These are phyloP conservation scores for Otatea glauca DNA, from an alignment of 176 grass and related monocot species.

Conservation along the genomic window DNA sequence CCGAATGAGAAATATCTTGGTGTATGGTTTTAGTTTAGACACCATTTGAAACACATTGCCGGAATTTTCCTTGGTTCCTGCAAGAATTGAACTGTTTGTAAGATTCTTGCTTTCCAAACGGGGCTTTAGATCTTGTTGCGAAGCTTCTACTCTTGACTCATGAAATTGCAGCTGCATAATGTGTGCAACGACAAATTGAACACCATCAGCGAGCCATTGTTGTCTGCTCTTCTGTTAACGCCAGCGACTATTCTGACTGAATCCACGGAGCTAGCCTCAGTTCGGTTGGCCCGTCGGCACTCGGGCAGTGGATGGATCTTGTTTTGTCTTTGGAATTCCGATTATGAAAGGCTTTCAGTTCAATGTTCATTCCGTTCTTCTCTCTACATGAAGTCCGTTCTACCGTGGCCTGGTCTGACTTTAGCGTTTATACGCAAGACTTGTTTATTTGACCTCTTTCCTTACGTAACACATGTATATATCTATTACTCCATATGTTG, in stretches of 20 bases:
- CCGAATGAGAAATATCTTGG: not conserved
- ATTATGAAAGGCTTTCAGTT: not conserved
- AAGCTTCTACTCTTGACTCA: not conserved
- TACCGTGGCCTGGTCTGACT: not conserved
- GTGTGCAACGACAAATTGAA: not conserved
- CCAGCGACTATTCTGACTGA: not conserved
- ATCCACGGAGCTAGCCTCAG: not conserved
- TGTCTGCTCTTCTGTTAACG: not conserved
- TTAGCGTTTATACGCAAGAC: too few species aligned
- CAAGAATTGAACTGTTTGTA: not conserved
- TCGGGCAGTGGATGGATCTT: not conserved
- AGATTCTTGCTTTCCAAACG: not conserved
- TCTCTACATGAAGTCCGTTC: not conserved
- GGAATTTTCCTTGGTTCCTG: not conserved
- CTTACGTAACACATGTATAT: not conserved
- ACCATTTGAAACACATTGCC: not conserved
- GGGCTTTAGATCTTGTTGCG: not conserved
- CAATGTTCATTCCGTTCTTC: not conserved
- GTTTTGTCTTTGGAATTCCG: not conserved
- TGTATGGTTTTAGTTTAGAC: not conserved
- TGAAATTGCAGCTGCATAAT: not conserved
- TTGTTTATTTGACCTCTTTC: not conserved
- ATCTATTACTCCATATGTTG: not conserved
- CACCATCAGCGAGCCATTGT: not conserved
- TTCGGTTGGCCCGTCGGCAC: not conserved